Conservation (phyloP, 805 yeast species). For the Candida ulmi region DNA sequence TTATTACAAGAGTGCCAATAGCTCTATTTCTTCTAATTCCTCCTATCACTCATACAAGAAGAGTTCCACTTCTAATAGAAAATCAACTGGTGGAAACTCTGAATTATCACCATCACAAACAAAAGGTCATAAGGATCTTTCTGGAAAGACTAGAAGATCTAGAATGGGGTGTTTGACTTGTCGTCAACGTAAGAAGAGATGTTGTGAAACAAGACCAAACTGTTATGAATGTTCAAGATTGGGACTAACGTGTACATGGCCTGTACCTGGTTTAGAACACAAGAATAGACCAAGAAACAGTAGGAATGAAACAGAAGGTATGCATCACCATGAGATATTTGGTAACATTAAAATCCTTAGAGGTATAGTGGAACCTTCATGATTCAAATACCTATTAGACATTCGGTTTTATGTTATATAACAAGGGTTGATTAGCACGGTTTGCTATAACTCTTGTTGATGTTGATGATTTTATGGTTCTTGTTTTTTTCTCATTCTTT, state of each 20-base stretch:
- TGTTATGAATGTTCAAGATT: constrained; percentile 68
- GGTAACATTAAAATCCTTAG: constrained; percentile 58
- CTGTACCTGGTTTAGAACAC: constrained; percentile 50
- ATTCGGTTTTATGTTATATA: not conserved
- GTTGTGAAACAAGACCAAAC: constrained; percentile 64
- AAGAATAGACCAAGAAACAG: constrained; percentile 46
- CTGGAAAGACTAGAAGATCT: constrained; percentile 36
- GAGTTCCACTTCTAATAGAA: too few species aligned
- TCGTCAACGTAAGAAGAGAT: constrained; percentile 69
- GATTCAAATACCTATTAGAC: too few species aligned
- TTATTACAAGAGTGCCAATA: constrained; percentile 1
- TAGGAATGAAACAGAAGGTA: constrained; percentile 39
- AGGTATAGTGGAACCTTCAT: constrained; percentile 46
- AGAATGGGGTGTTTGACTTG: constrained; percentile 77
- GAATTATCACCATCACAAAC: too few species aligned
- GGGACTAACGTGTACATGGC: constrained; percentile 65
- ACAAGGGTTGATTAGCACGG: too few species aligned
- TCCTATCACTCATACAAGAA: constrained; percentile 6
- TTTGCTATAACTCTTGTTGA: too few species aligned
- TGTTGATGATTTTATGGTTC: too few species aligned
- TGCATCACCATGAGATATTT: constrained; percentile 47
- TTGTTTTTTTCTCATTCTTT: too few species aligned
- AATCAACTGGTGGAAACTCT: too few species aligned
- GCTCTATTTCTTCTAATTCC: not conserved
- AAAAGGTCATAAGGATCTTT: not conserved